Evolutionary conservation across 2,329 filamentous ascomycete genomes (phyloP), one percentile per base, ranked within the genome.

Genomic region (Reticulascus tulasneorum): DNA sequence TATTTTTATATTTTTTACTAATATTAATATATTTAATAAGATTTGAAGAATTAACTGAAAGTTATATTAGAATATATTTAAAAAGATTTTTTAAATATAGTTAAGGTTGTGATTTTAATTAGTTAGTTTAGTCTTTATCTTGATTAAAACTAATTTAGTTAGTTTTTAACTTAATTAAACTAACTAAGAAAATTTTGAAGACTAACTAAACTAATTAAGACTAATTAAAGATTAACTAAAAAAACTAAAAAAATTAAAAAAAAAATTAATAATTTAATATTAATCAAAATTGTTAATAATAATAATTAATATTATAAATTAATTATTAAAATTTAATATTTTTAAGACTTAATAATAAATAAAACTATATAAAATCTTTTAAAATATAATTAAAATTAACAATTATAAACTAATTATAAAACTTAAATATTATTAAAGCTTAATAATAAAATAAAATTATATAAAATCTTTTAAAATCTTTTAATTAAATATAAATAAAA

Each of bases 181-280:
- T n/a, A n/a, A n/a, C n/a, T n/a, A n/a, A n/a, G n/a, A n/a, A n/a
- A n/a, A n/a, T n/a, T n/a, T n/a, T n/a, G n/a, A n/a, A n/a, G n/a
- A n/a, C n/a, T n/a, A n/a, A n/a, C n/a, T n/a, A n/a, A n/a, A n/a
- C n/a, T n/a, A n/a, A n/a, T n/a, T n/a, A n/a, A n/a, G n/a, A n/a
- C n/a, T n/a, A n/a, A n/a, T n/a, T n/a, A n/a, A n/a, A n/a, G n/a
- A n/a, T n/a, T n/a, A n/a, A n/a, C n/a, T n/a, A n/a, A 29, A 21
- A 29, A 12, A 35, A 35, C 9, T 17, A 21, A 32, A 23, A 35
- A 15, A n/a, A n/a, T n/a, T n/a, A n/a, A n/a, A n/a, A n/a, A n/a
- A n/a, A n/a, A n/a, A n/a, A n/a, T n/a, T n/a, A n/a, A n/a, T n/a
- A n/a, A n/a, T n/a, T n/a, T n/a, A n/a, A n/a, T n/a, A n/a, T 25